Conservation (phyloP, 352 stramenopile species). For the Globisporangium yorkense region DNA sequence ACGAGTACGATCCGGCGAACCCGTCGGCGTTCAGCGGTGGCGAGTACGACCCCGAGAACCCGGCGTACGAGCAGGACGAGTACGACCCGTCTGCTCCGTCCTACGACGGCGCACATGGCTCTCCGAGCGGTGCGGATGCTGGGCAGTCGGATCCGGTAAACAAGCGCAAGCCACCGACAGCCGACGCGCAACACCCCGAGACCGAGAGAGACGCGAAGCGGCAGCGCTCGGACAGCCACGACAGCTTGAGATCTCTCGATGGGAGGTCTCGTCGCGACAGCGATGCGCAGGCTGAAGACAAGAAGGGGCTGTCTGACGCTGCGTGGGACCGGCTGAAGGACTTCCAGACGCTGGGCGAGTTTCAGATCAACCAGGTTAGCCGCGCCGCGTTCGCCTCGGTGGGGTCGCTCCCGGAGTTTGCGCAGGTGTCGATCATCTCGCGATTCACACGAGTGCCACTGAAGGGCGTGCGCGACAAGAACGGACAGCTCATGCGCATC, state of each 20-base stretch:
- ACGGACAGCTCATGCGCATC: slow-evolving; percentile 66
- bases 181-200: neutral
- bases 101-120: slow-evolving; percentile 1
- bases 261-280: slow-evolving; percentile 9
- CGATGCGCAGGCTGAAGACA: slow-evolving; percentile 22
- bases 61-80: slow-evolving; percentile 26
- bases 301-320: slow-evolving; percentile 49
- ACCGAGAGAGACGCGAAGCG: slow-evolving; percentile 11
- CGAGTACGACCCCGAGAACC: slow-evolving; percentile 11
- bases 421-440: slow-evolving; percentile 63
- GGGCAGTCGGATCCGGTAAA: neutral
- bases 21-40: slow-evolving; percentile 2
- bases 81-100: slow-evolving; percentile 20
- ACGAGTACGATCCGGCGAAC: slow-evolving; percentile 24
- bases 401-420: slow-evolving; percentile 63
- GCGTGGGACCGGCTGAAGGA: slow-evolving; percentile 78
- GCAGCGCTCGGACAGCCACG: slow-evolving; percentile 18
- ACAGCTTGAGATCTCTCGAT: slow-evolving; percentile 17
- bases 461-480: slow-evolving; percentile 68
- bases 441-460: slow-evolving; percentile 62
- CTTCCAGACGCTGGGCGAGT: slow-evolving; percentile 47
- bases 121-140: neutral
- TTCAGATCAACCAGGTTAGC: slow-evolving; percentile 67
- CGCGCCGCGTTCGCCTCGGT: slow-evolving; percentile 62
- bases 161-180: neutral